Conservation (phyloP, 257 asterid species). For the Petunia secreta region DNA sequence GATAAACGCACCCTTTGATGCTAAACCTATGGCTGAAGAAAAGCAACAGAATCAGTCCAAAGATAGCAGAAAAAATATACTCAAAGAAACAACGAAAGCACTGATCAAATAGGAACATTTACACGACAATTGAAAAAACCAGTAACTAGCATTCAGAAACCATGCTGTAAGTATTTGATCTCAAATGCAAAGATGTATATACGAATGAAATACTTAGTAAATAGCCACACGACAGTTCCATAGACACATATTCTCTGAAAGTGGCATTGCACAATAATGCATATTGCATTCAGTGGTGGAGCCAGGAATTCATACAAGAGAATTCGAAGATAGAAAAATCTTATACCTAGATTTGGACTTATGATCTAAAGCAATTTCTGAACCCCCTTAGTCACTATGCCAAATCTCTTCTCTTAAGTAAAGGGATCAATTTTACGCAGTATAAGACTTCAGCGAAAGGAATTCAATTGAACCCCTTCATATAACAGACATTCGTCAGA, state of each 20-base stretch:
- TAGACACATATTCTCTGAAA: neutral
- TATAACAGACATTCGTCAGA: neutral
- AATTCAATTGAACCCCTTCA: neutral
- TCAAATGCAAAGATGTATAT: neutral
- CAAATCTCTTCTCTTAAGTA: no score
- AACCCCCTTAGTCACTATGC: no score
- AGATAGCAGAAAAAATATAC: neutral
- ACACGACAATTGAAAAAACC: neutral
- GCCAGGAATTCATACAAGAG: no score
- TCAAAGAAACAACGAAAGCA: neutral
- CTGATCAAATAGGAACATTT: neutral
- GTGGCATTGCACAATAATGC: neutral
- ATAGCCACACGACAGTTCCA: no score
- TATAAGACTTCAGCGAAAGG: no score
- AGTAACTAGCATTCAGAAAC: neutral
- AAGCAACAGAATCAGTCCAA: constrained; percentile 2
- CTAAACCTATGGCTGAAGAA: constrained; percentile 75
- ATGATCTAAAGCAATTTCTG: no score
- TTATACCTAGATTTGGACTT: no score
- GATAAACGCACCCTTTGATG: constrained; percentile 82
- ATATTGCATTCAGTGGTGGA: no score
- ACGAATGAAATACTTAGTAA: neutral
- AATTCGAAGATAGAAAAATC: no score
- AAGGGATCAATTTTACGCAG: no score
- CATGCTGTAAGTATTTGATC: neutral